Evolutionary conservation across 805 yeast species (phyloP).

Genomic region (Brettanomyces custersianus): DNA sequence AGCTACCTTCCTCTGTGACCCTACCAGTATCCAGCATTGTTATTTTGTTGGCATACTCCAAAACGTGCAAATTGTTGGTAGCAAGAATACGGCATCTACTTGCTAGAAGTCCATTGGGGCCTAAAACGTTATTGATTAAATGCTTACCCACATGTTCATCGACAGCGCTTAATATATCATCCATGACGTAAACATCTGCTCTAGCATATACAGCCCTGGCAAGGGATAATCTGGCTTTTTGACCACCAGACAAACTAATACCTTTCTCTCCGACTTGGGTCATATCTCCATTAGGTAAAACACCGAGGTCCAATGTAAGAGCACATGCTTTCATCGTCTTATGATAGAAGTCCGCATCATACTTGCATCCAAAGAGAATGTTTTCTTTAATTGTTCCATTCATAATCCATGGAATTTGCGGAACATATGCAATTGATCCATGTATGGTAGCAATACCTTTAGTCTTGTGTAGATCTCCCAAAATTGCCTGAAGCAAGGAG

Average conservation of each 20-base stretch:
- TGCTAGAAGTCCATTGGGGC: slow-evolving; percentile 36
- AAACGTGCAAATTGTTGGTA: slow-evolving; percentile 48
- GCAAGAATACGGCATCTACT: slow-evolving; percentile 47
- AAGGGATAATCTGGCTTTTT: slow-evolving; percentile 87
- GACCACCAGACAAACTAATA: slow-evolving; percentile 93
- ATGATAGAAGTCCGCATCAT: slow-evolving; percentile 73
- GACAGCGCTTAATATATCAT: slow-evolving; percentile 92
- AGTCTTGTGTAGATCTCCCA: slow-evolving; percentile 39
- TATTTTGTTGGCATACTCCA: slow-evolving; percentile 51
- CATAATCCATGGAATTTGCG: slow-evolving; percentile 91
- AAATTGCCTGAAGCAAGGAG: slow-evolving; percentile 41
- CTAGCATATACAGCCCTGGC: slow-evolving; percentile 95
- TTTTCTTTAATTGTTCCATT: slow-evolving; percentile 90
- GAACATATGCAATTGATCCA: slow-evolving; percentile 52
- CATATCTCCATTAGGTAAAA: slow-evolving; percentile 80
- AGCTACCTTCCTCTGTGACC: slow-evolving; percentile 58
- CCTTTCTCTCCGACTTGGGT: slow-evolving; percentile 98
- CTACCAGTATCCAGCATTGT: slow-evolving; percentile 55
- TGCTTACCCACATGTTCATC: slow-evolving; percentile 95
- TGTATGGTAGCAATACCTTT: slow-evolving; percentile 26
- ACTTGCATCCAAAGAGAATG: slow-evolving; percentile 80
- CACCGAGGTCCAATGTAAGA: slow-evolving; percentile 63
- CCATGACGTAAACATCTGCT: slow-evolving; percentile 84
- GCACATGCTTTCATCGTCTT: slow-evolving; percentile 86
- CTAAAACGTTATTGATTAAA: slow-evolving; percentile 51